Evolutionary conservation across 495 filamentous ascomycete species (phyloP).

Genomic region (Penicillium alfredii): DNA sequence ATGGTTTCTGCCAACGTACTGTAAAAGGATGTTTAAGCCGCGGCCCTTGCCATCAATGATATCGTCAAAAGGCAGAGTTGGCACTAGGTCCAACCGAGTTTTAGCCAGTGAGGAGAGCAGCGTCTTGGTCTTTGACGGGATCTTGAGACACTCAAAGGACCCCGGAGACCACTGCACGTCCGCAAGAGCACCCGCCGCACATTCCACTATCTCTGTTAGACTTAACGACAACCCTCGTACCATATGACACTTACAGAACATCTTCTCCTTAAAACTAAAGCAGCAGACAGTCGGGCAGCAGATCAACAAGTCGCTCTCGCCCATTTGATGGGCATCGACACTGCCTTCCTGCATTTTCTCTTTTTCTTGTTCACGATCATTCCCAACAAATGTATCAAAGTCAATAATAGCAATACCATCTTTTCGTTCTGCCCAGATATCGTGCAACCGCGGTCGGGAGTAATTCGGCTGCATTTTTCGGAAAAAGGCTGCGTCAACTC

Average conservation of each 20-base stretch:
- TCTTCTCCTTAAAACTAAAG: conserved; percentile 27
- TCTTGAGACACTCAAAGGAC: not conserved
- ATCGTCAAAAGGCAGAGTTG: conserved; percentile 21
- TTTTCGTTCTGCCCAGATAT: conserved; percentile 7
- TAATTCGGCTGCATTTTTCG: conserved; percentile 26
- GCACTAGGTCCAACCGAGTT: conserved; percentile 19
- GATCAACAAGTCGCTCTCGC: conserved; percentile 22
- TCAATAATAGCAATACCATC: conserved; percentile 11
- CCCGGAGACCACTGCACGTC: not conserved
- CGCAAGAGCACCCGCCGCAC: not conserved
- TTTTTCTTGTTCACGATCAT: conserved; percentile 19
- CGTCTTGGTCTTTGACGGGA: not conserved
- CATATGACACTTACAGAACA: conserved; percentile 17
- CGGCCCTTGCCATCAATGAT: conserved; percentile 21
- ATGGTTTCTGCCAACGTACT: conserved; percentile 10
- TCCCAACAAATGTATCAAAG: conserved; percentile 10
- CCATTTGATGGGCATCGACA: conserved; percentile 16
- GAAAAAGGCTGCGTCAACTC: conserved; percentile 21
- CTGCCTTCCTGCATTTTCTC: conserved; percentile 17
- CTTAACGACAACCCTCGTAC: conserved; percentile 2
- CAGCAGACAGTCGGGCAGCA: conserved; percentile 20
- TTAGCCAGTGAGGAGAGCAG: not conserved
- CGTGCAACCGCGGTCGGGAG: conserved; percentile 17
- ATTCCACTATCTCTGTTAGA: not conserved
- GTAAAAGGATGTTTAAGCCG: conserved; percentile 17